Evolutionary conservation across 352 stramenopile species (phyloP).

Genomic region (Peronosclerospora sorghi): DNA sequence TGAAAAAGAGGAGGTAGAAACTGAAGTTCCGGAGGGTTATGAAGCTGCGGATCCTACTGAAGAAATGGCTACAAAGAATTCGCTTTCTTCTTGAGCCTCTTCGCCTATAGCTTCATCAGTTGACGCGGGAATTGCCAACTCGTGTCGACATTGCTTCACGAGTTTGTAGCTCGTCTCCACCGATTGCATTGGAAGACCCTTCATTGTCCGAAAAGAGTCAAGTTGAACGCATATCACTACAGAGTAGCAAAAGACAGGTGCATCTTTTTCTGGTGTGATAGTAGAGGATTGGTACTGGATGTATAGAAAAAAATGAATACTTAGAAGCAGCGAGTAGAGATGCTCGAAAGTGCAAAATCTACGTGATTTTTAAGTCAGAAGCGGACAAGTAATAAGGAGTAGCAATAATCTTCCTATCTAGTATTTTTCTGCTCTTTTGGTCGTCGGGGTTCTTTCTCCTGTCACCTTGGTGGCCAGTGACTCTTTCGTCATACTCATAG

Average conservation of each 20-base stretch:
- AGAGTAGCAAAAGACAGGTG: too few relatives aligned
- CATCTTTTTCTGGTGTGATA: too few relatives aligned
- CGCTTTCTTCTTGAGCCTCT: neutral
- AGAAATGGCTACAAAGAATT: neutral
- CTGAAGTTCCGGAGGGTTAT: neutral
- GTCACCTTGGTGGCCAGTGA: slow-evolving; percentile 5
- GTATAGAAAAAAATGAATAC: slow-evolving; percentile 14
- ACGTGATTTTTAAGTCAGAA: too few relatives aligned
- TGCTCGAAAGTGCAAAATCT: slow-evolving; percentile 3
- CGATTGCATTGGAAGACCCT: neutral
- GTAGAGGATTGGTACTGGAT: slow-evolving; percentile 8
- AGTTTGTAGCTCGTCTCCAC: neutral
- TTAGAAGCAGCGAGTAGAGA: slow-evolving; percentile 22
- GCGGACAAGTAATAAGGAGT: too few relatives aligned
- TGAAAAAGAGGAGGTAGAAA: slow-evolving; percentile 3
- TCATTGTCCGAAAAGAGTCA: neutral
- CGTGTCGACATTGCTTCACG: neutral
- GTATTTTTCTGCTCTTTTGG: slow-evolving; percentile 7
- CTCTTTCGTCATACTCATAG: neutral
- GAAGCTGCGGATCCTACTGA: neutral
- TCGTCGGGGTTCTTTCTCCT: neutral
- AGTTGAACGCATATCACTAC: slow-evolving; percentile 2
- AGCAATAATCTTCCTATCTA: slow-evolving; percentile 2
- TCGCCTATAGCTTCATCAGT: slow-evolving; percentile 8
- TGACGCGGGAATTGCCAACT: slow-evolving; percentile 12